Evolutionary conservation across 139 green algal species (phyloP), one percentile per base, ranked within the genome.

Genomic region (Helicosporidium sp.): DNA sequence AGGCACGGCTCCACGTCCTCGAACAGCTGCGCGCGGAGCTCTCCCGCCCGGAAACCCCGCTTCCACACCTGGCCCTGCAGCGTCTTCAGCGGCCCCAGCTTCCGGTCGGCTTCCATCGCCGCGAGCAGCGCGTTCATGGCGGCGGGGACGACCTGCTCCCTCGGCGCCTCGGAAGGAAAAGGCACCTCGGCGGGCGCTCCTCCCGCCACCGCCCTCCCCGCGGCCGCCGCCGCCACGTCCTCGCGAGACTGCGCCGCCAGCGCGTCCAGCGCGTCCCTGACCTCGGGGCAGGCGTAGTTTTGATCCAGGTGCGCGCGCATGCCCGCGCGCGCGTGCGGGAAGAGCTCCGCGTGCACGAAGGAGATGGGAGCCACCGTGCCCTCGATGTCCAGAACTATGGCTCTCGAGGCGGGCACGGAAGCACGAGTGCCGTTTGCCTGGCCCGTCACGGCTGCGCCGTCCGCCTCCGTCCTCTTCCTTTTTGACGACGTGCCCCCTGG

Each of bases 341-440:
- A 94, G 49, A 95, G 80, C 0, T 55, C 55, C 17, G 95, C 71
- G 1, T 73, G 62, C 20, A 94, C 84, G 46, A 82, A 96, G 26
- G 65, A 74, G 55, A 95, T 84, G 37, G 86, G 78, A 13, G 82
- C 77, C 3, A 93, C 76, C 3, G 85, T 95, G 60, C 85, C 85
- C 58, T 95, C 85, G 41, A 95, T 95, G 69, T 95, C 85, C 57
- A 95, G 62, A 34, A 95, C 75, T 6, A 96, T 41, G 16, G 58
- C 66, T 4, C 45, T 47, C 0, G 79, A 74, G 51, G 58, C 52
- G 1, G 43, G 17, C 12, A 10, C 29, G 17, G 31, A 28, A n/a
- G 2, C 17, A 12, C 17, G 34, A 12, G 18, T 39, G 23, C 29
- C 31, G 31, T 63, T 64, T 17, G 33, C n/a, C n/a, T 48, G 43